These are phyloP conservation scores for Pezicula carpinea DNA, from an alignment of 2,329 filamentous ascomycete genomes.

Conservation along the genomic window DNA sequence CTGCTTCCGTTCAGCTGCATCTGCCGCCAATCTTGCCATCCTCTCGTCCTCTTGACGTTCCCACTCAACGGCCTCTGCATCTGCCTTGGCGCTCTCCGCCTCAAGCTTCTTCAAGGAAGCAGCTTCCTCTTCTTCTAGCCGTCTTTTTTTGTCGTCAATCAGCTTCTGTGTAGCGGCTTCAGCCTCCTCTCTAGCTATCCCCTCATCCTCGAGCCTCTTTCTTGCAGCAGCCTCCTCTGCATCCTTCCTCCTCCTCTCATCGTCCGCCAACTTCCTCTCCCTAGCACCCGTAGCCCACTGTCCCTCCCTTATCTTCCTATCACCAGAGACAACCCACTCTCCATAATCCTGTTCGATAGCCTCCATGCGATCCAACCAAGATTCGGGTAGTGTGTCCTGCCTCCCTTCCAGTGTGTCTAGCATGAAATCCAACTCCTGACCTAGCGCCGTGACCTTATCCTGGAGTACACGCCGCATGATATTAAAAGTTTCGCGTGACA, in stretches of 20 bases:
- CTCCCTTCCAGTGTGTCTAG: slow-evolving; percentile 81
- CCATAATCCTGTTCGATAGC: slow-evolving; percentile 71
- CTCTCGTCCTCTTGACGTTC: background rate
- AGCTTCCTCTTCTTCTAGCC: slow-evolving; percentile 9
- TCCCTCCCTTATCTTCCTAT: slow-evolving; percentile 65
- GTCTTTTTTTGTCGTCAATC: slow-evolving; percentile 3
- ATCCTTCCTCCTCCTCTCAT: slow-evolving; percentile 19
- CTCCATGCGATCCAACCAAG: slow-evolving; percentile 87
- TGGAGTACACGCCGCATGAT: slow-evolving; percentile 62
- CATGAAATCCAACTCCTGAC: slow-evolving; percentile 74
- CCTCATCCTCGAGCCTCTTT: slow-evolving; percentile 4
- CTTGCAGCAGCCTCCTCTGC: slow-evolving; percentile 8
- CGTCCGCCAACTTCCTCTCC: slow-evolving; percentile 23
- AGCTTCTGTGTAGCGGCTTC: slow-evolving; percentile 2
- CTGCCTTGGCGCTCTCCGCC: background rate
- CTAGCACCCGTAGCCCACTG: slow-evolving; percentile 41
- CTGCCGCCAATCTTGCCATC: background rate
- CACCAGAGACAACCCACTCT: slow-evolving; percentile 75
- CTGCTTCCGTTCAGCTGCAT: background rate
- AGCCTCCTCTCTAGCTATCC: slow-evolving; percentile 9
- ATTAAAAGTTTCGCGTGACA: slow-evolving; percentile 39
- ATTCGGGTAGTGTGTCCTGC: slow-evolving; percentile 76
- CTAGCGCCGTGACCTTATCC: slow-evolving; percentile 64
- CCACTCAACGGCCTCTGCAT: slow-evolving; percentile 1
- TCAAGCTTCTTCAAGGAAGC: slow-evolving; percentile 1